These are phyloP conservation scores for Tulasnella sp. DNA, from an alignment of 768 basidiomycete genomes.

Conservation along the genomic window DNA sequence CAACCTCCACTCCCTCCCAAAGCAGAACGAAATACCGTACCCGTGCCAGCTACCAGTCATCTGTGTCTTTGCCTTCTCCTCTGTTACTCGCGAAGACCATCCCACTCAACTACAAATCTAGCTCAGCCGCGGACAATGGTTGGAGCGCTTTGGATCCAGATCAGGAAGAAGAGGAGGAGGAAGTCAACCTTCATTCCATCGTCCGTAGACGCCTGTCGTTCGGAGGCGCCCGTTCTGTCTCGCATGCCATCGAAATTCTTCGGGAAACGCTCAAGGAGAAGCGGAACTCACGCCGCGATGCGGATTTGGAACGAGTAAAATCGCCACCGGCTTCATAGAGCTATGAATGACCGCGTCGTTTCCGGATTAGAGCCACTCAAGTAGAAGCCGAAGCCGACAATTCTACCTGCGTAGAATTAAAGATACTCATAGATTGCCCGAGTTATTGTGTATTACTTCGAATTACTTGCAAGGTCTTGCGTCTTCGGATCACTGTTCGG, in stretches of 20 bases:
- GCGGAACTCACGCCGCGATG: neutral
- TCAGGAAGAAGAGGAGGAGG: neutral
- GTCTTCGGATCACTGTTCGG: neutral
- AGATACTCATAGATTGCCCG: neutral
- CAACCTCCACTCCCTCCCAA: neutral
- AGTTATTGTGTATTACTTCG: neutral
- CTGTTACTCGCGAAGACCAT: neutral
- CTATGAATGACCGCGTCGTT: neutral
- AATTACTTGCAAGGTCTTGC: neutral
- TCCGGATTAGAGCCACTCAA: neutral
- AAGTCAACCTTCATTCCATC: neutral
- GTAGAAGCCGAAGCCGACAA: neutral
- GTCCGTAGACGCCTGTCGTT: neutral
- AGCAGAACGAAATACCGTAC: neutral
- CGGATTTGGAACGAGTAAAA: neutral
- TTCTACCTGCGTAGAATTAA: neutral
- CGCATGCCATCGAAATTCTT: neutral
- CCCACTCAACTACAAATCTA: neutral
- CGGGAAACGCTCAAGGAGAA: neutral
- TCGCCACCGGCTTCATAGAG: neutral
- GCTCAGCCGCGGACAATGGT: neutral
- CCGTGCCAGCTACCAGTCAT: neutral
- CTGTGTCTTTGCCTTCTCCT: neutral
- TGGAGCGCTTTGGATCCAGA: neutral
- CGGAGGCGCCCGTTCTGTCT: neutral